These are phyloP conservation scores for Trebouxiophyceae sp. DNA, from an alignment of 163 green algal genomes.

Conservation along the genomic window DNA sequence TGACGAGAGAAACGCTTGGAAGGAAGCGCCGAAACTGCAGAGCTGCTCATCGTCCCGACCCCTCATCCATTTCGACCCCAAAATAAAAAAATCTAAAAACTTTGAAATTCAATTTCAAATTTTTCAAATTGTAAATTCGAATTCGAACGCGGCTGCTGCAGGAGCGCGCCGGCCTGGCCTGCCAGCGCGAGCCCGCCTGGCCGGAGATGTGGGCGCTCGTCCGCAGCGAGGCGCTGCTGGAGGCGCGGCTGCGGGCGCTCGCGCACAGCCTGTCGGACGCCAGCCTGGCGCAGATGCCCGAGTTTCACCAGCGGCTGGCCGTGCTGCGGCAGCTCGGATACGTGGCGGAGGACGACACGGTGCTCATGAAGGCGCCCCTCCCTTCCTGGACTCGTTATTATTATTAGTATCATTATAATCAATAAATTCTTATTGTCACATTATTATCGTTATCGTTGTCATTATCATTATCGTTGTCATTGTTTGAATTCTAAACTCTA, in stretches of 20 bases:
- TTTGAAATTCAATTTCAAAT: not conserved
- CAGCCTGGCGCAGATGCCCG: constrained; percentile 77
- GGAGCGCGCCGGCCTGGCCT: constrained; percentile 16
- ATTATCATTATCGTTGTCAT: too few species aligned
- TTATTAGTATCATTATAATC: not conserved
- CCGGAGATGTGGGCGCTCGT: constrained; percentile 58
- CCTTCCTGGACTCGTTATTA: not conserved
- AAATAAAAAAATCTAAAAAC: constrained; percentile 1
- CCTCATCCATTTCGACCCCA: too few species aligned
- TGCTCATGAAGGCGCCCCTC: constrained; percentile 21
- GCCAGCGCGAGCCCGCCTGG: constrained; percentile 36
- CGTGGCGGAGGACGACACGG: constrained; percentile 41
- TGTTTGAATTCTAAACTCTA: too few species aligned
- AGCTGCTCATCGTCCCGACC: too few species aligned
- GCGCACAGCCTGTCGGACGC: constrained; percentile 67
- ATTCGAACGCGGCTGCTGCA: too few species aligned
- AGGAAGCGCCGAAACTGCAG: too few species aligned
- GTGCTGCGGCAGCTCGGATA: constrained; percentile 83
- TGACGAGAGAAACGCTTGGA: too few species aligned
- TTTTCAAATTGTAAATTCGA: too few species aligned
- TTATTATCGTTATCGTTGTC: too few species aligned
- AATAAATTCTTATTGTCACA: too few species aligned
- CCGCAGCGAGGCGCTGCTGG: constrained; percentile 46
- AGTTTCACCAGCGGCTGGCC: constrained; percentile 76
- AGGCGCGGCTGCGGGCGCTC: constrained; percentile 34